These are phyloP conservation scores for Termitomyces sp. DNA, from an alignment of 1,284 basidiomycete genomes.

Conservation along the genomic window DNA sequence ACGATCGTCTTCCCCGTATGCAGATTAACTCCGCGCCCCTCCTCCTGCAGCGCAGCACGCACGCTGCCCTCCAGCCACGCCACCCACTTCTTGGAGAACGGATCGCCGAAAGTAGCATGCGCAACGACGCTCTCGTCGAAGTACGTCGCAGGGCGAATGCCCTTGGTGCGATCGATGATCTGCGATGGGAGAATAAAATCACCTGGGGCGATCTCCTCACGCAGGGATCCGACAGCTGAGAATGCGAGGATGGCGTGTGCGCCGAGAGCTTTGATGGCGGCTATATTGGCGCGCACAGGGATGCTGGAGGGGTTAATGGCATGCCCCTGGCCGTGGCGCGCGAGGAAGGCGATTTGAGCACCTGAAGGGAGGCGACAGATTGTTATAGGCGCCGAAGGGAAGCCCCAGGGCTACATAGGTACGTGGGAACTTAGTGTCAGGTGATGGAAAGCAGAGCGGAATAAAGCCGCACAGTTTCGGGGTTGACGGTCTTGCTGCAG, in stretches of 20 bases:
- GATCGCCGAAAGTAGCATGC: slow-evolving; percentile 93
- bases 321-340: slow-evolving; percentile 84
- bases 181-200: slow-evolving; percentile 88
- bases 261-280: slow-evolving; percentile 90
- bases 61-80: slow-evolving; percentile 69
- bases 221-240: slow-evolving; percentile 92
- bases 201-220: slow-evolving; percentile 91
- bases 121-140: slow-evolving; percentile 84
- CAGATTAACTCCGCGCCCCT: slow-evolving; percentile 54
- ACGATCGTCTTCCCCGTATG: slow-evolving; percentile 85
- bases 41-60: slow-evolving; percentile 54
- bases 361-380: slow-evolving; percentile 81
- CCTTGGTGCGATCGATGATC: slow-evolving; percentile 97
- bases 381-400: slow-evolving; percentile 86
- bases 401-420: slow-evolving; percentile 80
- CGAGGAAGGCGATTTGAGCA: slow-evolving; percentile 82
- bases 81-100: slow-evolving; percentile 68
- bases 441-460: background rate
- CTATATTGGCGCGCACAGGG: slow-evolving; percentile 89
- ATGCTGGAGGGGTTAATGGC: slow-evolving; percentile 71
- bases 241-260: slow-evolving; percentile 90
- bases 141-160: slow-evolving; percentile 80
- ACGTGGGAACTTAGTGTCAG: background rate
- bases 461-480: slow-evolving; percentile 61
- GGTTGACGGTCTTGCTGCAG: slow-evolving; percentile 62